Base-by-base conservation (phyloP, 371 early-diverging fungal genomes). In the Rhizomucor miehei region DNA sequence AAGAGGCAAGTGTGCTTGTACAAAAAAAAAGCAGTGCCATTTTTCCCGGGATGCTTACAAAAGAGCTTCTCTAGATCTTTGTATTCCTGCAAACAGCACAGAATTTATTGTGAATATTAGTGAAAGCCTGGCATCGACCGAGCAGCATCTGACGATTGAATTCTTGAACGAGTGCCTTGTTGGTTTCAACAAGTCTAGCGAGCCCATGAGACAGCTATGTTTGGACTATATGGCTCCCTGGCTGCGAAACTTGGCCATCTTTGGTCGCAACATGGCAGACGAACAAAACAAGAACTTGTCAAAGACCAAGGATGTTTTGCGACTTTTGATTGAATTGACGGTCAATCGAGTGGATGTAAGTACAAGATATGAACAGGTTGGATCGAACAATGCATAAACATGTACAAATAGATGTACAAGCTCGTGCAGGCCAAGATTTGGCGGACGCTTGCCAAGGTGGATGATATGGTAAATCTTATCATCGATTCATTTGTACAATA, bases 221-320 rank as follows among this genome's bases (percentile, higher is more conserved):
- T 71, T 96, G 52, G 89, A 94, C 63, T 95, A 93, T 66, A 85
- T 95, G 76, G 83, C 87, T 12, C 97, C 95, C 0, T 96, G 95
- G 97, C 64, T 94, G 41, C 62, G 77, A 4, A 93, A 93, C 52
- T 59, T 96, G 47, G 85, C 81, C 8, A 66, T 78, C 44, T 86
- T 84, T 59, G 69, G 75, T 47, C 73, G 81, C 17, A 69, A 65
- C 53, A 68, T 64, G 11, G 65, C 71, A 0, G 73, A 70, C 13
- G 84, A 85, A 12, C 70, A 75, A 48, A 73, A 60, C 38, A 70
- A 73, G 52, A 73, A 71, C 48, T 56, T 81, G 19, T 60, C 80
- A 23, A 91, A 89, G 60, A 78, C 88, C 24, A 80, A 80, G 29
- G 89, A 92, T 49, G 73, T 95, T 23, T 59, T 95, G 39, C 81